These are phyloP conservation scores for Clathrus columnatus DNA, from an alignment of 768 basidiomycete genomes.

Conservation along the genomic window DNA sequence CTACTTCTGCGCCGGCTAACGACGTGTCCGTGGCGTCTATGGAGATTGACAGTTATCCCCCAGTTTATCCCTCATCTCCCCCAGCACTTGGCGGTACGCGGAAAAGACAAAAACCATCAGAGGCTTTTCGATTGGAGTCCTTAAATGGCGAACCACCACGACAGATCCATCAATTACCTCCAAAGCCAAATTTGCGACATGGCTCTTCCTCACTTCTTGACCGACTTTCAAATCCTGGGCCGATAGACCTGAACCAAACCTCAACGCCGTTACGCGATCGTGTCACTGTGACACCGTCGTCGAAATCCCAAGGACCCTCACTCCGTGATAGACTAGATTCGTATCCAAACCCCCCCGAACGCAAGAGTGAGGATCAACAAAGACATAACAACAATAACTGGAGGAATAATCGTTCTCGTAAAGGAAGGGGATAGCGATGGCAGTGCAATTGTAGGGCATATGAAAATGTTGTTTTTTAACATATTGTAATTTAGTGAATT, in stretches of 20 bases:
- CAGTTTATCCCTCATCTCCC: neutral
- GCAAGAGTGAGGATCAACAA: neutral
- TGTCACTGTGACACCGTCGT: neutral
- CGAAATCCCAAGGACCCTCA: neutral
- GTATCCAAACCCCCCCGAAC: neutral
- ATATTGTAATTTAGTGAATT: too few species aligned
- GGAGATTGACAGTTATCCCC: neutral
- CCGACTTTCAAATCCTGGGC: neutral
- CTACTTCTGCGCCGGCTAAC: neutral
- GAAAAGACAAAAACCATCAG: neutral
- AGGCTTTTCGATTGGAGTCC: too few species aligned
- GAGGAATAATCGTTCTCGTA: neutral
- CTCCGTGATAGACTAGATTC: neutral
- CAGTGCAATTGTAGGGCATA: neutral
- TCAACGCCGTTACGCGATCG: neutral
- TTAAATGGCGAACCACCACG: too few species aligned
- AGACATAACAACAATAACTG: neutral
- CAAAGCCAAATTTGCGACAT: neutral
- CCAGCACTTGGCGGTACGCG: neutral
- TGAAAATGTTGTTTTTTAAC: too few species aligned
- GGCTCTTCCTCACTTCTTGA: neutral
- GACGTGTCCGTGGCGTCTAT: neutral
- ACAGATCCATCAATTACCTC: neutral
- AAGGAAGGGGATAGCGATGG: neutral
- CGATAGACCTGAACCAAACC: neutral